Evolutionary conservation across 805 yeast species (phyloP).

Genomic region (Scheffersomyces amazonensis): DNA sequence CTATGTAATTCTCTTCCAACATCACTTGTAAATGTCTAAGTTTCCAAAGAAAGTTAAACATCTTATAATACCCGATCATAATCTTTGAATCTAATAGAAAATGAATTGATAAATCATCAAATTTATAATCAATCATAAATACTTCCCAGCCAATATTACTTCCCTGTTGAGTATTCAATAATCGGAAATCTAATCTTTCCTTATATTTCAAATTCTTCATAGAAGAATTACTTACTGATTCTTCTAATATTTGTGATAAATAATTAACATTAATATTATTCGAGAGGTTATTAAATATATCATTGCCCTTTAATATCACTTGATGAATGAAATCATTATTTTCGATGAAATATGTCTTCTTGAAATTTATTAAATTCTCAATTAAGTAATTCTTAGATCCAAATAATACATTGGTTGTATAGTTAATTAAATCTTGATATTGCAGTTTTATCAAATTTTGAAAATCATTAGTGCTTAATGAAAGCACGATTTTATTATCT

Average conservation of each 20-base stretch:
- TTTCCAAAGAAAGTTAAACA: conserved; percentile 85
- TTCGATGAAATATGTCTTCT: conserved; percentile 65
- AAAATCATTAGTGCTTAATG: conserved; percentile 31
- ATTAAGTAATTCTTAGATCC: conserved; percentile 43
- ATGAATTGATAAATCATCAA: conserved; percentile 54
- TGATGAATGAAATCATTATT: conserved; percentile 81
- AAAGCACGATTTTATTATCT: conserved; percentile 28
- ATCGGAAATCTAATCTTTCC: conserved; percentile 73
- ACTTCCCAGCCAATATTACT: conserved; percentile 86
- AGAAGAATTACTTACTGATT: conserved; percentile 59
- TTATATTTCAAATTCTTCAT: conserved; percentile 30
- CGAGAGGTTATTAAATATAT: conserved; percentile 59
- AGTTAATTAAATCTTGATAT: conserved; percentile 51
- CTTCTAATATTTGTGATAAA: conserved; percentile 60
- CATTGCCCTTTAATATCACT: conserved; percentile 53
- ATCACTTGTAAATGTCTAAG: conserved; percentile 59
- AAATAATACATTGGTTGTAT: conserved; percentile 48
- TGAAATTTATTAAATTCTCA: conserved; percentile 58
- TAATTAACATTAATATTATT: conserved; percentile 61
- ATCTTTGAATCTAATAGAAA: conserved; percentile 35
- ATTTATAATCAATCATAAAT: conserved; percentile 77
- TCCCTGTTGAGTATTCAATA: conserved; percentile 65
- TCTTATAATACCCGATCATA: conserved; percentile 53
- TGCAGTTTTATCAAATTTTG: conserved; percentile 37
- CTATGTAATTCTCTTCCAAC: conserved; percentile 35